Conservation (phyloP, 148 eudicot genomes). For the Camellia japonica region DNA sequence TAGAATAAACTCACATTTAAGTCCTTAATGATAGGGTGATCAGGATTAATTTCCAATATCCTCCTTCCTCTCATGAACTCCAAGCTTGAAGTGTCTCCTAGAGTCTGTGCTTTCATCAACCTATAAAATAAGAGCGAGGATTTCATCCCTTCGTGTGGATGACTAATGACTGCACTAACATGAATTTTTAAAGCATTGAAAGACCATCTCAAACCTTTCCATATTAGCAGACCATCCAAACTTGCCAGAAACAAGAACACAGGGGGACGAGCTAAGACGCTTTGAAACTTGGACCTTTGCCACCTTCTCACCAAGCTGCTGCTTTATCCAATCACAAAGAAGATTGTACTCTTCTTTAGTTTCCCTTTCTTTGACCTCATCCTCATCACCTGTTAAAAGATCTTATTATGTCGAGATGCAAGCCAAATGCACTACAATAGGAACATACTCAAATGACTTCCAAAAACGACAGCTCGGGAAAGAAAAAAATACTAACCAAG, state of each 20-base stretch:
- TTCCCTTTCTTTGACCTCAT: constrained; percentile 90
- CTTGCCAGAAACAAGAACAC: constrained; percentile 98
- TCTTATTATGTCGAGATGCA: not conserved
- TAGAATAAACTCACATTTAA: constrained; percentile 51
- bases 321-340: constrained; percentile 98
- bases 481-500: constrained; percentile 58
- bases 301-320: constrained; percentile 98
- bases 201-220: constrained; percentile 61
- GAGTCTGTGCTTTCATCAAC: constrained; percentile 96
- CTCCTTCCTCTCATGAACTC: constrained; percentile 99
- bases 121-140: constrained; percentile 28
- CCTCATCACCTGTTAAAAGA: constrained; percentile 66
- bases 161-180: not conserved
- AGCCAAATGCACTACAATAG: not conserved
- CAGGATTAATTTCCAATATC: constrained; percentile 91
- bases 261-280: constrained; percentile 92
- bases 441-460: not conserved
- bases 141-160: not conserved
- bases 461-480: not conserved
- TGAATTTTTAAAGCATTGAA: not conserved
- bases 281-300: constrained; percentile 95
- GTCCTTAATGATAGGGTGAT: constrained; percentile 94
- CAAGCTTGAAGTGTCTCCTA: constrained; percentile 87
- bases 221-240: constrained; percentile 99
- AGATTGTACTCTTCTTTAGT: constrained; percentile 79